Percentiles rank a stretch among this genome's conserved stretches.
phyloP scores from a whole-genome alignment of 2,329 filamentous ascomycete genomes.

The Phialophora chinensis region DNA sequence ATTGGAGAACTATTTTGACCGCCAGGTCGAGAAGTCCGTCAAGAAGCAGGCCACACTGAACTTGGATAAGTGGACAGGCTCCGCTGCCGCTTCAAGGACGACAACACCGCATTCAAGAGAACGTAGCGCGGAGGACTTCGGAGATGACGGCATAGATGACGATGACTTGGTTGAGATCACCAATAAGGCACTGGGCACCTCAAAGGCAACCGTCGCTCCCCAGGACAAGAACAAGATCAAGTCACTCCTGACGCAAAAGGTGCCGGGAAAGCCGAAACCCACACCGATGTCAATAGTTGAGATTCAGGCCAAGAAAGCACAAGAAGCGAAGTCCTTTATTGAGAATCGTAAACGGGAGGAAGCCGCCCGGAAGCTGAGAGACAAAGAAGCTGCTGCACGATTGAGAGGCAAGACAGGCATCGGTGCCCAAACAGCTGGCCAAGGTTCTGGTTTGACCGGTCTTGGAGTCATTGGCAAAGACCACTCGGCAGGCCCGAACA shows the following conservation, averaged over 20 bases:
- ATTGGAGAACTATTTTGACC: conserved; percentile 59
- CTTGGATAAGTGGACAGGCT: conserved; percentile 42
- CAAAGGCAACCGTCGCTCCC: conserved; percentile 20
- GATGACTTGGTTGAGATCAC: conserved; percentile 40
- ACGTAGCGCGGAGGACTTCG: conserved; percentile 49
- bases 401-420: conserved; percentile 63
- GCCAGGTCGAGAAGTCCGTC: conserved; percentile 51
- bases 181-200: conserved; percentile 30
- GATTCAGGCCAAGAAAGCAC: conserved; percentile 36
- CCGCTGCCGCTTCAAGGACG: conserved; percentile 26
- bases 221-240: conserved; percentile 36
- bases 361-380: conserved; percentile 74
- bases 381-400: conserved; percentile 72
- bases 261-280: conserved; percentile 26
- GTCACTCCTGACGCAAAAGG: conserved; percentile 22
- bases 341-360: conserved; percentile 76
- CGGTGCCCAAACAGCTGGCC: conserved; percentile 66
- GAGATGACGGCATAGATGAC: conserved; percentile 50
- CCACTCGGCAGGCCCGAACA: conserved; percentile 69
- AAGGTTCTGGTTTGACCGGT: conserved; percentile 77
- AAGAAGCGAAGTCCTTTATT: conserved; percentile 65
- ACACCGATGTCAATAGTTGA: conserved; percentile 39
- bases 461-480: conserved; percentile 79
- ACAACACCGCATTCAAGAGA: conserved; percentile 35
- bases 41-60: conserved; percentile 51